phyloP scores from a whole-genome alignment of 2,329 filamentous ascomycete species.

The Aureobasidium pullulans region DNA sequence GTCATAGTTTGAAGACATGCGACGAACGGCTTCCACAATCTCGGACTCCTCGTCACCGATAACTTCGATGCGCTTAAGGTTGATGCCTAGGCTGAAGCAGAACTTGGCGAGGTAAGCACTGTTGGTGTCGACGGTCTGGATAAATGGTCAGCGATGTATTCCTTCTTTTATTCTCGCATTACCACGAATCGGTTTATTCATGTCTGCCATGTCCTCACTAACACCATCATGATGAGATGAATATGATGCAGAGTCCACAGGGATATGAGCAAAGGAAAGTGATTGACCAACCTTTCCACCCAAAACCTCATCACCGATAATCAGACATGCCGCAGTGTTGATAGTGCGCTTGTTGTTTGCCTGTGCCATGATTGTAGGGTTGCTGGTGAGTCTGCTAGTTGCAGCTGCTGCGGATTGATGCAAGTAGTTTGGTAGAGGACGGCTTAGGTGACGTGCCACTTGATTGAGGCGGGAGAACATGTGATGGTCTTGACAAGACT shows the following conservation, averaged over 20 bases:
- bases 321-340: conserved; percentile 81
- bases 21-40: conserved; percentile 76
- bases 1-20: conserved; percentile 87
- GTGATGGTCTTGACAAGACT: conserved; percentile 5
- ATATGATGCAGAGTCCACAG: no score
- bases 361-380: conserved; percentile 34
- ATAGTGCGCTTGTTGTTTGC: conserved; percentile 61
- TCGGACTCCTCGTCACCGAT: conserved; percentile 88
- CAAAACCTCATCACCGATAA: conserved; percentile 95
- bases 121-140: conserved; percentile 59
- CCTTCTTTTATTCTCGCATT: background rate
- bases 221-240: background rate
- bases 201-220: background rate
- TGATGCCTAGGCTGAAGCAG: conserved; percentile 58
- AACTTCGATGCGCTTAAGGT: conserved; percentile 80
- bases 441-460: conserved; percentile 63
- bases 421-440: conserved; percentile 52
- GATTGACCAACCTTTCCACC: conserved; percentile 69
- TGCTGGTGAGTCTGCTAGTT: conserved; percentile 6
- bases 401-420: conserved; percentile 39
- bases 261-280: background rate
- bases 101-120: conserved; percentile 58
- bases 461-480: conserved; percentile 77
- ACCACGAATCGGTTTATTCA: background rate
- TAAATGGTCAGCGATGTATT: background rate